Conservation (phyloP, 2,329 filamentous ascomycete species). For the Colletotrichum musicola region DNA sequence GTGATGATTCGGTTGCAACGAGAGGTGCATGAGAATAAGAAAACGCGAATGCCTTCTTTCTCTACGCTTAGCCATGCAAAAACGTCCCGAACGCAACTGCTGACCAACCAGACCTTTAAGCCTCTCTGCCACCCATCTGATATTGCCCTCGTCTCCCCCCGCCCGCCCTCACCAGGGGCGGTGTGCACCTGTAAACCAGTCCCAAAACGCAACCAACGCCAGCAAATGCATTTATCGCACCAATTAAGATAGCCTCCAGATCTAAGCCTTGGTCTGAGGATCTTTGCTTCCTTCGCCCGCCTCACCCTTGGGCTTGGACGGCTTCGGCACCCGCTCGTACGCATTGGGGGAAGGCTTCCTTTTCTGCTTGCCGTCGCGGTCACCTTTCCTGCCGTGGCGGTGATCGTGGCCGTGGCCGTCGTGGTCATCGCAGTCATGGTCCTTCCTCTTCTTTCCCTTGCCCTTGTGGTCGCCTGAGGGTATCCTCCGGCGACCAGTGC, state of each 20-base stretch:
- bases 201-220: constrained; percentile 21
- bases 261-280: constrained; percentile 8
- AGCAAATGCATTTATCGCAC: constrained; percentile 14
- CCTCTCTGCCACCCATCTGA: not conserved
- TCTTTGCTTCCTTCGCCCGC: constrained; percentile 40
- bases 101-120: too few species aligned
- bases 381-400: constrained; percentile 42
- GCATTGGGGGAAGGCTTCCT: constrained; percentile 79
- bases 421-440: constrained; percentile 51
- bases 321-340: constrained; percentile 78
- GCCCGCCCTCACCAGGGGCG: constrained; percentile 6
- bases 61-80: too few species aligned
- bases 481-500: constrained; percentile 41
- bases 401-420: constrained; percentile 51
- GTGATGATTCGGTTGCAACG: not conserved
- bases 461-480: constrained; percentile 51
- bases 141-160: not conserved
- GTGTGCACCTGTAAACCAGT: not conserved
- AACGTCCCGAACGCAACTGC: not conserved
- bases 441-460: constrained; percentile 55
- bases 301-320: constrained; percentile 51
- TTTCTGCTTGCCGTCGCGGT: constrained; percentile 53
- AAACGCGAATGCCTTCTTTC: too few species aligned
- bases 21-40: not conserved
- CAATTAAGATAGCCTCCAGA: not conserved